phyloP scores from a whole-genome alignment of 306 rosid species.

The Comarum palustre region DNA sequence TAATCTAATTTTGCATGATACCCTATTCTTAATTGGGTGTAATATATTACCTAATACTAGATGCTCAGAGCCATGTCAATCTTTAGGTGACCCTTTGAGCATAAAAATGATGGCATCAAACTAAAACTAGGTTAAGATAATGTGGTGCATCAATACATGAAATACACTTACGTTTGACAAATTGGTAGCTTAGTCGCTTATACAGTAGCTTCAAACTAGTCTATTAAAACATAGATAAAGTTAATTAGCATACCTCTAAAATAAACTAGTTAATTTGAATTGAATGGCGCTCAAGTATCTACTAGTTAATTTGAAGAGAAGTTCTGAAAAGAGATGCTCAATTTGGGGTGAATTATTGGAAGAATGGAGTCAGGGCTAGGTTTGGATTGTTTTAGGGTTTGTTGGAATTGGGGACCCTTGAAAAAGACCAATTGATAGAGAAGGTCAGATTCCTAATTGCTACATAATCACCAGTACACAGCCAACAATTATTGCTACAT shows the following conservation, averaged over 20 bases:
- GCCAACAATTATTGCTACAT: slow-evolving; percentile 35
- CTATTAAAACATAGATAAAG: too few relatives aligned
- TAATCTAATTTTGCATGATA: not conserved
- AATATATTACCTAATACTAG: too few relatives aligned
- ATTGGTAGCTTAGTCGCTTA: too few relatives aligned
- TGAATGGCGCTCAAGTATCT: not conserved
- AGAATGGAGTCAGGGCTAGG: slow-evolving; percentile 31
- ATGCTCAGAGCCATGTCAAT: too few relatives aligned
- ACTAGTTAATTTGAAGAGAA: not conserved
- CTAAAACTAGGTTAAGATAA: too few relatives aligned
- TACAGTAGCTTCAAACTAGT: not conserved
- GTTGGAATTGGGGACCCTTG: slow-evolving; percentile 35
- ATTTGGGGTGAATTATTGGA: slow-evolving; percentile 49
- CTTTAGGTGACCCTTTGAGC: too few relatives aligned
- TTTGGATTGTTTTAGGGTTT: slow-evolving; percentile 44
- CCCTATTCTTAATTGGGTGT: not conserved
- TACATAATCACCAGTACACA: slow-evolving; percentile 24
- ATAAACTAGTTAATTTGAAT: too few relatives aligned
- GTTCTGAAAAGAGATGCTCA: too few relatives aligned
- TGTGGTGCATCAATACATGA: too few relatives aligned
- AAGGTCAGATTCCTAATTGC: slow-evolving; percentile 33
- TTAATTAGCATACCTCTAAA: too few relatives aligned
- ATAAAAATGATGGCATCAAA: too few relatives aligned
- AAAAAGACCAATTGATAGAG: slow-evolving; percentile 28
- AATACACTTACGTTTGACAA: too few relatives aligned